Percentiles rank a stretch among this genome's conserved stretches.
phyloP scores from a whole-genome alignment of 345 rosid genomes.

The Mercurialis annua region DNA sequence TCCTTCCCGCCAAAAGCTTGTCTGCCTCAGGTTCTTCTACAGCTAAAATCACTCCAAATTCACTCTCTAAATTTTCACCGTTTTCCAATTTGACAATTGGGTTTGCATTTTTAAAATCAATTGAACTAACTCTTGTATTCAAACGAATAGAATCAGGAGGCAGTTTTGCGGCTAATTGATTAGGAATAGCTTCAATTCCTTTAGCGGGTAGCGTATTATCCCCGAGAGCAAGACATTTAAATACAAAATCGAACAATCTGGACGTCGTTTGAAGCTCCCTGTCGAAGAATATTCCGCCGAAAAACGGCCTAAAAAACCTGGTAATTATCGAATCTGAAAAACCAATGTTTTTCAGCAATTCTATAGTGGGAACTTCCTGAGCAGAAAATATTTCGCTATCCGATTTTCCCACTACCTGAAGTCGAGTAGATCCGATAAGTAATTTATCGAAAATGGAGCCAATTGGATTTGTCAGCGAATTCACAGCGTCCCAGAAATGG shows the following conservation, averaged over 20 bases:
- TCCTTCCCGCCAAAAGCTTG: constrained; percentile 53
- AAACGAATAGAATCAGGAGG: constrained; percentile 49
- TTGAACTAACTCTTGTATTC: constrained; percentile 52
- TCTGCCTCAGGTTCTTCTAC: constrained; percentile 69
- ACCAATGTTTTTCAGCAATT: constrained; percentile 49
- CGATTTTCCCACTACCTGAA: constrained; percentile 50
- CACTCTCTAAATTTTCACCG: constrained; percentile 50
- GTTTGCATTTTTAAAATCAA: constrained; percentile 38
- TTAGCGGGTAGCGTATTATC: constrained; percentile 74
- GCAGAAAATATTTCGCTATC: constrained; percentile 48
- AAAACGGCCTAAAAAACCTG: constrained; percentile 77
- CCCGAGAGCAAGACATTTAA: constrained; percentile 91
- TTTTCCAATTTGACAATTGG: constrained; percentile 41
- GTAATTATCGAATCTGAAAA: constrained; percentile 60
- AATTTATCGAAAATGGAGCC: constrained; percentile 72
- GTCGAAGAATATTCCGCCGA: constrained; percentile 90
- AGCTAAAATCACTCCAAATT: constrained; percentile 69
- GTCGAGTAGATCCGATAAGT: constrained; percentile 67
- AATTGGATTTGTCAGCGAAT: constrained; percentile 65
- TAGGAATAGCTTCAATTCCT: constrained; percentile 77
- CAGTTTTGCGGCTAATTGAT: constrained; percentile 56
- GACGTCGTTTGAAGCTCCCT: constrained; percentile 75
- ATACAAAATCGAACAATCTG: constrained; percentile 71
- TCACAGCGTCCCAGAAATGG: constrained; percentile 65
- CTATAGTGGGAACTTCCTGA: constrained; percentile 50